Percentiles rank a stretch among this genome's conserved stretches.
These are phyloP conservation scores for Austropuccinia psidii DNA, from an alignment of 1,284 basidiomycete species.

Conservation along the genomic window DNA sequence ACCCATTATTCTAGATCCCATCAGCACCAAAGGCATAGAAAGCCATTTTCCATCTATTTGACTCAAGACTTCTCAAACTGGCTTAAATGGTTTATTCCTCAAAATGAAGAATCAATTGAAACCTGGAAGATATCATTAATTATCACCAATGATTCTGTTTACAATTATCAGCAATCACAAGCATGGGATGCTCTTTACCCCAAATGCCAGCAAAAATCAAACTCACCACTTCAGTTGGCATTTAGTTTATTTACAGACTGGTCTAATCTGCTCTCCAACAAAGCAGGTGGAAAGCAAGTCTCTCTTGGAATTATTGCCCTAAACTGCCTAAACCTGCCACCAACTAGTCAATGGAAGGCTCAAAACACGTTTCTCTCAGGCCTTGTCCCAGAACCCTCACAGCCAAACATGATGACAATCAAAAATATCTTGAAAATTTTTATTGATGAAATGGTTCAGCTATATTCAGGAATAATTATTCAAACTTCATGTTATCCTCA, in stretches of 20 bases:
- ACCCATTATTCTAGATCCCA: background rate
- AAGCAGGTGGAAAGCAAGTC: background rate
- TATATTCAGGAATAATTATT: background rate
- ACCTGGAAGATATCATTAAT: too few species aligned
- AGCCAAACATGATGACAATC: background rate
- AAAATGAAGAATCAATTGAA: slow-evolving; percentile 17
- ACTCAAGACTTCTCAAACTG: slow-evolving; percentile 2
- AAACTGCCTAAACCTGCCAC: slow-evolving; percentile 7
- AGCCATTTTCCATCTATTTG: background rate
- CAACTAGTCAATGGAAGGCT: background rate
- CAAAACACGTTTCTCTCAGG: background rate
- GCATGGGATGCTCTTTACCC: too few species aligned
- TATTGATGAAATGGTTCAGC: background rate
- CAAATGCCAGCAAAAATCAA: too few species aligned
- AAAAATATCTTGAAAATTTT: background rate
- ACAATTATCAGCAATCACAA: background rate
- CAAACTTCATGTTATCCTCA: background rate
- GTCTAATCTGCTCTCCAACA: slow-evolving; percentile 1
- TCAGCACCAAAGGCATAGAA: background rate
- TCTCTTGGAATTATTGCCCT: background rate
- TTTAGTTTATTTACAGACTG: slow-evolving; percentile 4
- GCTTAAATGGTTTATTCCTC: slow-evolving; percentile 3
- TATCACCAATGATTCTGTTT: background rate
- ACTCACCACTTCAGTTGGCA: background rate
- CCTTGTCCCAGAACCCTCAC: background rate